Evolutionary conservation across 2,329 filamentous ascomycete genomes (phyloP).

Genomic region (Penicillium sp.): DNA sequence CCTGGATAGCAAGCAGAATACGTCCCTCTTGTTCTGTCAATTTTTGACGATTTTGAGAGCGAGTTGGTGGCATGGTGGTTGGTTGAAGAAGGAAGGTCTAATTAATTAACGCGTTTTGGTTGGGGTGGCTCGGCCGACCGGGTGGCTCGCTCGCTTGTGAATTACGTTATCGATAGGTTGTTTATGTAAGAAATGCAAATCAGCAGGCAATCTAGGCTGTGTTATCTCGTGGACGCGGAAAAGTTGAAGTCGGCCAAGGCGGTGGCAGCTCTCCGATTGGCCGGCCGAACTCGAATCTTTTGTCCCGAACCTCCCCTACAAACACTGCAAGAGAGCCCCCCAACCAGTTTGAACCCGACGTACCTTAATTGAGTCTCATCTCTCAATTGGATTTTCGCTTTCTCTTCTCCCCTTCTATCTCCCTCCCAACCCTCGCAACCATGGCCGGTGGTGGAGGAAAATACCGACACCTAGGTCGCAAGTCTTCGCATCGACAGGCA

Average conservation of each 20-base stretch:
- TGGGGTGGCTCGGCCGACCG: too few relatives aligned
- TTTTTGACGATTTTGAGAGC: too few relatives aligned
- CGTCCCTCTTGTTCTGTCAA: too few relatives aligned
- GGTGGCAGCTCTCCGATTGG: slow-evolving; percentile 38
- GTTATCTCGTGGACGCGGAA: slow-evolving; percentile 6
- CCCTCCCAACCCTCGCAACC: slow-evolving; percentile 17
- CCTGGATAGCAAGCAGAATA: too few relatives aligned
- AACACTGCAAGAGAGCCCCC: neutral
- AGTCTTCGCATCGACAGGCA: slow-evolving; percentile 83
- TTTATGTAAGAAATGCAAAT: neutral
- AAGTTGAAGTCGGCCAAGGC: slow-evolving; percentile 23
- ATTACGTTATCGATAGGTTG: too few relatives aligned
- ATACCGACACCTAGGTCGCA: slow-evolving; percentile 84
- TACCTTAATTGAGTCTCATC: neutral
- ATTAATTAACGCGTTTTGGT: too few relatives aligned
- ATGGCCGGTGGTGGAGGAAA: slow-evolving; percentile 88
- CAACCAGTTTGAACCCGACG: neutral
- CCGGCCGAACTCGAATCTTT: slow-evolving; percentile 35
- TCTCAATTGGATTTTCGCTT: neutral
- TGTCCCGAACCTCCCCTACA: slow-evolving; percentile 12
- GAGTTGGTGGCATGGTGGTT: too few relatives aligned
- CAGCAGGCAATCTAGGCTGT: neutral
- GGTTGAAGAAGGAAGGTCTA: too few relatives aligned
- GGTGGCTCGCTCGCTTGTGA: too few relatives aligned
- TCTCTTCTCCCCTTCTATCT: neutral